Conservation (phyloP, 768 basidiomycete genomes). For the Leccinum barrowsii region DNA sequence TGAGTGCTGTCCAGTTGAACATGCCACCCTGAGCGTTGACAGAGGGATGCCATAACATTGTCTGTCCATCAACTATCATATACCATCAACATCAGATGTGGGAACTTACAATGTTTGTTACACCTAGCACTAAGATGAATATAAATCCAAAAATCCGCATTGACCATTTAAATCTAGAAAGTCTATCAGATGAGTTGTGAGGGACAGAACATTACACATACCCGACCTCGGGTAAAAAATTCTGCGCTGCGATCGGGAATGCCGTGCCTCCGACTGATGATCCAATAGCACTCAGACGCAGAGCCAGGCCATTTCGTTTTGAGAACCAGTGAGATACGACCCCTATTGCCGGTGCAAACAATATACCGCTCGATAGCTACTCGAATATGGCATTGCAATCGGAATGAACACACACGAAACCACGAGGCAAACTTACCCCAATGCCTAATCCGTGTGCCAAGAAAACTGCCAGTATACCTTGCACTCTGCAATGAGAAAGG, state of each 20-base stretch:
- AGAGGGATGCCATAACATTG: constrained; percentile 44
- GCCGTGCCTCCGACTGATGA: constrained; percentile 67
- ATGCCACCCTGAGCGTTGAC: constrained; percentile 52
- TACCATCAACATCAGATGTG: constrained; percentile 1
- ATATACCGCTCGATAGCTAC: constrained; percentile 45
- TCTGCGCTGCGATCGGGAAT: constrained; percentile 58
- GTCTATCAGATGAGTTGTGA: background rate
- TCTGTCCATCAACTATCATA: constrained; percentile 33
- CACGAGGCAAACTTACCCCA: constrained; percentile 44
- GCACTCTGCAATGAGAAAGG: constrained; percentile 65
- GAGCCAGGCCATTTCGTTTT: constrained; percentile 47
- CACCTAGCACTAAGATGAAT: constrained; percentile 41
- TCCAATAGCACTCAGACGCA: constrained; percentile 63
- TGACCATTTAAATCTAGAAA: constrained; percentile 66
- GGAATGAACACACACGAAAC: background rate
- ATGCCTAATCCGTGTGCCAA: constrained; percentile 67
- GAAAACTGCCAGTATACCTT: constrained; percentile 68
- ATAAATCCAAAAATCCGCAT: constrained; percentile 67
- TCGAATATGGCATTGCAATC: background rate
- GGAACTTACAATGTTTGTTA: constrained; percentile 45
- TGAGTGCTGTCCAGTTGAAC: constrained; percentile 51
- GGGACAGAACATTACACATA: constrained; percentile 24
- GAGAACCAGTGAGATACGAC: constrained; percentile 75
- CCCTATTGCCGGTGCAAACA: constrained; percentile 59
- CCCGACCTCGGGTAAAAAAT: constrained; percentile 54